Percentiles rank a stretch among this genome's conserved stretches.
These are phyloP conservation scores for Cronartium quercuum DNA, from an alignment of 1,284 basidiomycete genomes.

Conservation along the genomic window DNA sequence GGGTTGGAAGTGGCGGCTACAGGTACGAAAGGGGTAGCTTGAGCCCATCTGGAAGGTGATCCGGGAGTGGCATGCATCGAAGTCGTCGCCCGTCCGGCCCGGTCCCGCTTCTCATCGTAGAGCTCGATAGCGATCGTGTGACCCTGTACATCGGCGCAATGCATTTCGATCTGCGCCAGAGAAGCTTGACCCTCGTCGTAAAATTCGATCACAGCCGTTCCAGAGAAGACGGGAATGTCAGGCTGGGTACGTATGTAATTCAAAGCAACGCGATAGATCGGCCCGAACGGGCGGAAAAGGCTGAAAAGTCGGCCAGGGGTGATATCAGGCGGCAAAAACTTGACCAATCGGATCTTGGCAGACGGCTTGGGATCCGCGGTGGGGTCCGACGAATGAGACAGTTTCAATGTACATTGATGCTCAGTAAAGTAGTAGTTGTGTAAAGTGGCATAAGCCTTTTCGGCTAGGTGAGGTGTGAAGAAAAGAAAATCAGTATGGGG, in stretches of 20 bases:
- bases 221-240: slow-evolving; percentile 15
- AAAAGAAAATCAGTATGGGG: neutral
- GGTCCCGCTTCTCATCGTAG: slow-evolving; percentile 39
- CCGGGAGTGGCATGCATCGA: slow-evolving; percentile 1
- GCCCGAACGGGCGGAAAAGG: slow-evolving; percentile 62
- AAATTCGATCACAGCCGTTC: slow-evolving; percentile 40
- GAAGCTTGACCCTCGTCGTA: slow-evolving; percentile 41
- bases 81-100: neutral
- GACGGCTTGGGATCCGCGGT: slow-evolving; percentile 63
- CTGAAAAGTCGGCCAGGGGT: slow-evolving; percentile 64
- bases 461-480: slow-evolving; percentile 56
- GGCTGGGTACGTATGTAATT: slow-evolving; percentile 15
- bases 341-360: slow-evolving; percentile 59
- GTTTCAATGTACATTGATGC: slow-evolving; percentile 56
- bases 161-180: slow-evolving; percentile 38
- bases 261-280: slow-evolving; percentile 40
- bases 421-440: slow-evolving; percentile 64
- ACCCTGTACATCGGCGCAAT: slow-evolving; percentile 41
- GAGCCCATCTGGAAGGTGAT: slow-evolving; percentile 25
- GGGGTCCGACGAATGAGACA: slow-evolving; percentile 68
- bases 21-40: slow-evolving; percentile 35
- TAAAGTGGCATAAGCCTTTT: slow-evolving; percentile 76
- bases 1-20: neutral
- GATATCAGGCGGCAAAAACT: slow-evolving; percentile 65
- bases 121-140: slow-evolving; percentile 40